Evolutionary conservation across 192 early-diverging fungal genomes (phyloP), one percentile per base, ranked within the genome.

Genomic region (Coemansia erecta): DNA sequence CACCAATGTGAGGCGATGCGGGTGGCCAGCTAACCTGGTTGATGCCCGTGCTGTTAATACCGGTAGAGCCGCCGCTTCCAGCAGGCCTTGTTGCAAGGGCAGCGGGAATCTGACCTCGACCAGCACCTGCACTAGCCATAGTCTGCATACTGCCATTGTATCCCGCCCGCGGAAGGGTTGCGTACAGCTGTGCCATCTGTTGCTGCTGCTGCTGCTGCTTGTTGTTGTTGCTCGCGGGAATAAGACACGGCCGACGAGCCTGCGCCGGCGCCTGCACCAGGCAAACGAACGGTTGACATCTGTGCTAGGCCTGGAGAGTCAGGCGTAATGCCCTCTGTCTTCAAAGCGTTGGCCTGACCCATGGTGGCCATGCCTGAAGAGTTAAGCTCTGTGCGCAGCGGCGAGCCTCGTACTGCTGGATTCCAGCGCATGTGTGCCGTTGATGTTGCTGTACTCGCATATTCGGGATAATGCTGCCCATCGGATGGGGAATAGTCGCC

Each of bases 401-500:
- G 75, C 17, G 75, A 78, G 22, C 61, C 60, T 15, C 50, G 48
- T 0, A 66, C 63, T 10, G 69, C 45, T n/a, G 69, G 64, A 26
- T 60, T 78, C 75, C 75, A 78, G 7, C 68, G 75, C 46, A 65
- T 58, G 22, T 78, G 75, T 12, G 64, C 28, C 58, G 65, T 71
- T 11, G 75, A 56, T 18, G 55, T 43, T 12, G 61, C 33, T 11
- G 57, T 21, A 42, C 46, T 60, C 0, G 65, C 54, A 37, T 78
- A 67, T 2, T 68, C 75, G 11, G 52, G 64, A 31, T 43, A 40
- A 18, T 51, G 1, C 13, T 31, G 28, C 37, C 63, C 39, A 15
- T 55, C 42, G 17, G 42, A 31, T 2, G 51, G 41, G 13, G 64
- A 47, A 13, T 22, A 52, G 33, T 43, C 45, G 13, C 15, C 53